phyloP scores from a whole-genome alignment of 495 filamentous ascomycete species.

The Lineolata rhizophorae region DNA sequence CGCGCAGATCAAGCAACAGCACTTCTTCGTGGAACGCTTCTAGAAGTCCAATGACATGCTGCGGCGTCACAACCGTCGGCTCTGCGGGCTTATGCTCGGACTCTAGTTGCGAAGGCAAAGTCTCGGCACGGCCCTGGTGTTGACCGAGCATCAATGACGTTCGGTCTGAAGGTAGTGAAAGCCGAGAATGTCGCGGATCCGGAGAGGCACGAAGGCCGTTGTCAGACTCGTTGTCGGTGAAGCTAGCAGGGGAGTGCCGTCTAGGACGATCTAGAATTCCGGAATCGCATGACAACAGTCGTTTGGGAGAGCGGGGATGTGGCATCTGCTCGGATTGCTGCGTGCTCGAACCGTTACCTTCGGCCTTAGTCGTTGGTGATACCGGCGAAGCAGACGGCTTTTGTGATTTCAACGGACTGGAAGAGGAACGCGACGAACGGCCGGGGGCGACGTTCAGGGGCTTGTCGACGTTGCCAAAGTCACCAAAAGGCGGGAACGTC shows the following conservation, averaged over 20 bases:
- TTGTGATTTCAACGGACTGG: not conserved
- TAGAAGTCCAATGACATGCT: conserved; percentile 46
- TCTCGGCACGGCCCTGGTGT: conserved; percentile 29
- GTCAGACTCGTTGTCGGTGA: conserved; percentile 5
- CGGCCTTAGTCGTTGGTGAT: too few relatives aligned
- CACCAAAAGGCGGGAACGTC: too few relatives aligned
- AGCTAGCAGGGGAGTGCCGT: conserved; percentile 17
- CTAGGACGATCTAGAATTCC: conserved; percentile 14
- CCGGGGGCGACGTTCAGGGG: conserved; percentile 2
- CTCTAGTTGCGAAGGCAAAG: conserved; percentile 28
- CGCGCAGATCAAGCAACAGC: conserved; percentile 72
- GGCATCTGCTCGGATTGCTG: too few relatives aligned
- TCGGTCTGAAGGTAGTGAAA: conserved; percentile 21
- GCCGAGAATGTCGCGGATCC: too few relatives aligned
- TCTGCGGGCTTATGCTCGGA: conserved; percentile 11
- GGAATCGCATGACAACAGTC: conserved; percentile 17
- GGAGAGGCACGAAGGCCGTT: conserved; percentile 22
- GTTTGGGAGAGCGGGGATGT: conserved; percentile 19
- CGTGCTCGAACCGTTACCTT: conserved; percentile 4
- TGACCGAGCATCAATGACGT: conserved; percentile 5
- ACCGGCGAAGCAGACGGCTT: too few relatives aligned
- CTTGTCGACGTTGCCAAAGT: conserved; percentile 9
- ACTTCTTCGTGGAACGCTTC: conserved; percentile 29
- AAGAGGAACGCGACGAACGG: conserved; percentile 6
- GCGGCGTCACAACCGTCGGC: conserved; percentile 33